Conservation (phyloP, 371 early-diverging fungal genomes). For the Apophysomyces ossiformis region DNA sequence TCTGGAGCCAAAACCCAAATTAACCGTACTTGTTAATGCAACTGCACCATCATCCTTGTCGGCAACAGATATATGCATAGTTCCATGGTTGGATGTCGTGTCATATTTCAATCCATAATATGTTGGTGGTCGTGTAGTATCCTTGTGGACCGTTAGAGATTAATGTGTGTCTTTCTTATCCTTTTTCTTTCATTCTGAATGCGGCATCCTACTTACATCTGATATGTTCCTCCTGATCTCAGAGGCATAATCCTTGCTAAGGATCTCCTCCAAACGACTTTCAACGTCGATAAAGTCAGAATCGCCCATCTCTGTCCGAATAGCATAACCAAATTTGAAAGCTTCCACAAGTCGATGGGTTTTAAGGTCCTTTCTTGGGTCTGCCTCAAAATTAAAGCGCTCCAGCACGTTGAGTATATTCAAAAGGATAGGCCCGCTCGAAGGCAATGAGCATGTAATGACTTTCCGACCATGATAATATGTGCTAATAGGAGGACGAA, state of each 20-base stretch:
- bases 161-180: not conserved
- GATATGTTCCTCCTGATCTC: conserved; percentile 72
- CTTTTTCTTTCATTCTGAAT: not conserved
- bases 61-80: conserved; percentile 95
- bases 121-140: conserved; percentile 45
- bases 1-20: conserved; percentile 94
- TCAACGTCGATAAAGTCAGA: conserved; percentile 68
- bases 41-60: conserved; percentile 89
- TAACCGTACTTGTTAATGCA: conserved; percentile 93
- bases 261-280: conserved; percentile 61
- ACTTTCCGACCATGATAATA: conserved; percentile 81
- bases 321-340: conserved; percentile 90
- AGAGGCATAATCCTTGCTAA: conserved; percentile 73
- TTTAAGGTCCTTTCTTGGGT: conserved; percentile 61
- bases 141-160: conserved; percentile 21
- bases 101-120: conserved; percentile 87
- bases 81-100: conserved; percentile 88
- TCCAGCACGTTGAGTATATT: conserved; percentile 90
- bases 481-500: conserved; percentile 66
- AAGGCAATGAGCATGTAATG: conserved; percentile 73
- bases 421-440: conserved; percentile 86
- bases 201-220: conserved; percentile 39
- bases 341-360: conserved; percentile 88
- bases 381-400: conserved; percentile 67
- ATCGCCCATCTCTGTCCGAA: conserved; percentile 85